A percentile compares a stretch with the other conserved stretches of the same genome.
Conservation (phyloP, 306 rosid species). For the Cucurbita argyrosperma region DNA sequence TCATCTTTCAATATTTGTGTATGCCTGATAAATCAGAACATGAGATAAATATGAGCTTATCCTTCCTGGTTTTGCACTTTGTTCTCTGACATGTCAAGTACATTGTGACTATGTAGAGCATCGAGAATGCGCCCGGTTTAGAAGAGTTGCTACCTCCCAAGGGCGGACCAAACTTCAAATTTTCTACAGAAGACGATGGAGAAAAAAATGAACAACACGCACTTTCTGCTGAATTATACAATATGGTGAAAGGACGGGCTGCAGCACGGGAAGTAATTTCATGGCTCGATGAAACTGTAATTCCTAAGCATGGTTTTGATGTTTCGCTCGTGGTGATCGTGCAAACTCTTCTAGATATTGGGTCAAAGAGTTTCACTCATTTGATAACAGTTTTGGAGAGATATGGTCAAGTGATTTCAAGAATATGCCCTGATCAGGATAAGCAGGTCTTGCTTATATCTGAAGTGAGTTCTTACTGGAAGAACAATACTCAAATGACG, state of each 20-base stretch:
- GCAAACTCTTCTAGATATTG: slow-evolving; percentile 86
- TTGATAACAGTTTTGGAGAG: slow-evolving; percentile 91
- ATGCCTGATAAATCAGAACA: neutral
- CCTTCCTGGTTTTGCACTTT: neutral
- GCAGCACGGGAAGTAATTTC: slow-evolving; percentile 72
- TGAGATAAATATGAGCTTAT: neutral
- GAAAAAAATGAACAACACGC: slow-evolving; percentile 41
- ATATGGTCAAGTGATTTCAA: slow-evolving; percentile 78
- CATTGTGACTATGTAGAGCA: slow-evolving; percentile 37
- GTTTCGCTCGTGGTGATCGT: slow-evolving; percentile 58
- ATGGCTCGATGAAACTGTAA: slow-evolving; percentile 72
- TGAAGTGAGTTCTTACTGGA: slow-evolving; percentile 79
- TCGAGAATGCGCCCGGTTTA: slow-evolving; percentile 95
- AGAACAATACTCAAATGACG: slow-evolving; percentile 85
- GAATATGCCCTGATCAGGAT: slow-evolving; percentile 73
- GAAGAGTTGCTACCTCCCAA: slow-evolving; percentile 92
- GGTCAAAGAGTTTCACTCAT: slow-evolving; percentile 96
- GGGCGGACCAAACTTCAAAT: slow-evolving; percentile 61
- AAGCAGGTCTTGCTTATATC: slow-evolving; percentile 74
- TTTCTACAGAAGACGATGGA: slow-evolving; percentile 38
- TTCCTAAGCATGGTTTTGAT: slow-evolving; percentile 70
- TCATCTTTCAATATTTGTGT: neutral
- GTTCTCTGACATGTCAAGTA: slow-evolving; percentile 5
- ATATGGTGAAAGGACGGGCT: slow-evolving; percentile 76
- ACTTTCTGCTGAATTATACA: slow-evolving; percentile 60